Evolutionary conservation across 495 filamentous ascomycete genomes (phyloP), one percentile per base, ranked within the genome.

Genomic region (Haplographium delicatum): DNA sequence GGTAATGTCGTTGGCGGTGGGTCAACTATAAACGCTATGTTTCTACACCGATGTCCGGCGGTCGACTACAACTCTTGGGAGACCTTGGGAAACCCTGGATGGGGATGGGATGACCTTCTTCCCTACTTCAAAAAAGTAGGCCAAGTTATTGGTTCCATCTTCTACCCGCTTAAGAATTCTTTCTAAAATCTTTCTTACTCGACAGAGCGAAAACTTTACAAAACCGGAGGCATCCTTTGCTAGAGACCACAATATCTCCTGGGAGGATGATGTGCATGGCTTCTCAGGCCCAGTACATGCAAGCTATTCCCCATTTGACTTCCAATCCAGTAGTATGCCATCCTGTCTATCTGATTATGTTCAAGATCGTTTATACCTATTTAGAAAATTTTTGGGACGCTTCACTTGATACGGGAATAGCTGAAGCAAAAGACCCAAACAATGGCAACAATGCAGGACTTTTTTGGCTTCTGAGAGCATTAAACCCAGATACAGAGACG

Each of bases 1-100:
- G 79, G 76, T 13, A 72, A 73, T 31, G 65, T 71, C 0, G 67
- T 84, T 1, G 80, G 80, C 30, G 80, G 80, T 19, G 79, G 78
- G 4, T 75, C 71, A 2, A 73, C 74, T 0, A 74, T 79, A 34
- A 84, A 83, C 57, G 72, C 75, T 10, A 46, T 53, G 50, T 38
- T 53, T 19, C 41, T 47, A n/a, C 6, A 31, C 8, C 30, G 50
- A 27, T 20, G 31, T 76, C 68, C 58, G 65, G 63, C 2, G 54
- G 67, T 31, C 62, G 35, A 52, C 54, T 50, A 43, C 26, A 38
- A 55, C 30, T 20, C 43, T 0, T 55, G 57, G 57, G 51, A 52
- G 15, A 33, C 47, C 0, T 16, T 58, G 27, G 54, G 54, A 43
- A 45, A 40, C 19, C 8, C 13, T 5, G 57, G 57, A 0, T 59